Evolutionary conservation across 129 eudicot genomes (phyloP).

Genomic region (Pulicaria dysenterica): DNA sequence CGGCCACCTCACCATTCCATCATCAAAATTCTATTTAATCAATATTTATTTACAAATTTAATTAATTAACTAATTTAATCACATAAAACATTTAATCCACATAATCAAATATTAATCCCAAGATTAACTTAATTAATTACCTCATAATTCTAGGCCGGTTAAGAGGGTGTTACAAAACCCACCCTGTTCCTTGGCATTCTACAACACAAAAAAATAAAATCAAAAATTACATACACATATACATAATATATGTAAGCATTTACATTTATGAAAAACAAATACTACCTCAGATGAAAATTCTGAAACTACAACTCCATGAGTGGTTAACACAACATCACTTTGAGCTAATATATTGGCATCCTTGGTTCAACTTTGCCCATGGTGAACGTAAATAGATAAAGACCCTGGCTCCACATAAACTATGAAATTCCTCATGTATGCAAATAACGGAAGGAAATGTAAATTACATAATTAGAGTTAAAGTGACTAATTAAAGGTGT

Average conservation of each 20-base stretch:
- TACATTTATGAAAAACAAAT: neutral
- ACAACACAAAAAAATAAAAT: constrained; percentile 14
- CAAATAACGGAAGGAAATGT: neutral
- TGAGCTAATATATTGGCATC: constrained; percentile 79
- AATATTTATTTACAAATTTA: no score
- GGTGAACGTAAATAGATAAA: constrained; percentile 79
- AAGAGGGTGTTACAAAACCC: no score
- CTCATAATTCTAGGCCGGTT: no score
- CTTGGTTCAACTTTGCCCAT: constrained; percentile 90
- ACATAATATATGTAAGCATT: no score
- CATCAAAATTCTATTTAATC: no score
- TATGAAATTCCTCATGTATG: constrained; percentile 68
- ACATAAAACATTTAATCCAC: no score
- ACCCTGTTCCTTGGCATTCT: constrained; percentile 81
- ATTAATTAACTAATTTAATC: no score
- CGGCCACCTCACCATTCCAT: no score
- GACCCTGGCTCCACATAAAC: constrained; percentile 79
- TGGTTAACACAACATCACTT: constrained; percentile 86
- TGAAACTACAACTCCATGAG: constrained; percentile 94
- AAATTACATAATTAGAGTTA: neutral
- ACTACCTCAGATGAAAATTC: constrained; percentile 88
- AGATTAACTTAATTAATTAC: no score
- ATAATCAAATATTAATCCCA: no score
- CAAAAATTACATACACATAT: neutral
- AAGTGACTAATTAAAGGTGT: no score